These are phyloP conservation scores for Nakazawaea peltata DNA, from an alignment of 805 yeast species.

Conservation along the genomic window DNA sequence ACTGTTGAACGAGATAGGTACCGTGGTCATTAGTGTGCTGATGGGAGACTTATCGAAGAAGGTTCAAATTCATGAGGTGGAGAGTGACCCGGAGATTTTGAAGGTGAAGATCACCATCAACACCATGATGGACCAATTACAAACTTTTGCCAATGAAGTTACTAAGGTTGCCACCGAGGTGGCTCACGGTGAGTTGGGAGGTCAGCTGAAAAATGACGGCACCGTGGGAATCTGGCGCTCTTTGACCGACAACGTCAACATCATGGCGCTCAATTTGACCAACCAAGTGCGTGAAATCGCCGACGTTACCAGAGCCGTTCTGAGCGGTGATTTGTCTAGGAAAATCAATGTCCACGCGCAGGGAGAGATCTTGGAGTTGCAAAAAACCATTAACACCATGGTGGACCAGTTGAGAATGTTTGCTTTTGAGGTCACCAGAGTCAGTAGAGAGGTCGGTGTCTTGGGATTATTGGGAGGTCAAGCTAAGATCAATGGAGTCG, in stretches of 20 bases:
- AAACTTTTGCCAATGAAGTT: constrained; percentile 73
- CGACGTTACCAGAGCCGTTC: constrained; percentile 84
- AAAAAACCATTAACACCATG: constrained; percentile 83
- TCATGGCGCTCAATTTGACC: constrained; percentile 82
- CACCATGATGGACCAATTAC: constrained; percentile 84
- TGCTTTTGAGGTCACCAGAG: constrained; percentile 81
- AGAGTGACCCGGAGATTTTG: constrained; percentile 70
- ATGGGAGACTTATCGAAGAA: constrained; percentile 82
- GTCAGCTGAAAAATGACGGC: constrained; percentile 80
- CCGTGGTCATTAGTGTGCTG: constrained; percentile 82
- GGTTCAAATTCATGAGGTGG: constrained; percentile 64
- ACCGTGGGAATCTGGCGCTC: constrained; percentile 85
- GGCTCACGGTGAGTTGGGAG: constrained; percentile 85
- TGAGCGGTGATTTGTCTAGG: constrained; percentile 74
- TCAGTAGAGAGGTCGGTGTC: constrained; percentile 85
- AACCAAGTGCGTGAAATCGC: constrained; percentile 86
- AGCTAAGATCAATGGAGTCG: constrained; percentile 69
- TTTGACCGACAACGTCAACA: constrained; percentile 75
- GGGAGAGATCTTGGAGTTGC: constrained; percentile 80
- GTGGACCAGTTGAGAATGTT: constrained; percentile 78
- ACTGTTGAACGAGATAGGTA: constrained; percentile 73
- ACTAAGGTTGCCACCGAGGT: constrained; percentile 85
- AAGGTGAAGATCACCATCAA: constrained; percentile 77
- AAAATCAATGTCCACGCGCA: constrained; percentile 88
- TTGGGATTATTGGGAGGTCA: constrained; percentile 87